Evolutionary conservation across 169 alveolate genomes (phyloP), one percentile per base, ranked within the genome.

Genomic region (Besnoitia besnoiti): DNA sequence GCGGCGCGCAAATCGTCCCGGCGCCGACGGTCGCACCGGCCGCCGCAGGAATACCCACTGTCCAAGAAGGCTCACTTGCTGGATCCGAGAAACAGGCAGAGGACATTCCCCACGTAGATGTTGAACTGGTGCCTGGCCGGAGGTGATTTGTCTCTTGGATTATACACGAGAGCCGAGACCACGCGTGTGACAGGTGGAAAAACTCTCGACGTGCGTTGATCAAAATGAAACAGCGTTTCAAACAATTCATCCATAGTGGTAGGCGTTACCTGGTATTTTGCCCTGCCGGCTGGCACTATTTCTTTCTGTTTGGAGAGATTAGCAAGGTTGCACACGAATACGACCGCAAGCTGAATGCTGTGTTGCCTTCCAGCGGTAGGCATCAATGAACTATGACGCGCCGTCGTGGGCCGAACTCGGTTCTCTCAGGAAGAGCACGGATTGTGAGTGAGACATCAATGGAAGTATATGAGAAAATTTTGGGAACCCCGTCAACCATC

Each of bases 281-380:
- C 35, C 27, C 0, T 2, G 30, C 16, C 27, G 73, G n/a, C 16
- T 5, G 35, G n/a, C 27, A 55, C 73, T 51, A 16, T 55, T 55
- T 33, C 0, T 24, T 0, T 0, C 37, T 7, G n/a, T 8, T 30
- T 77, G 21, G 61, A 77, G 87, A 77, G 40, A 77, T 77, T 30
- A 39, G 87, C 59, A 77, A 77, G n/a, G 87, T 46, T 39, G 87
- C 87, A 21, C 87, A 77, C 59, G 87, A 77, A 77, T 77, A 77
- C 59, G 87, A 77, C 0, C 50, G 27, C 35, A 24, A 44, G 39
- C n/a, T 77, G 62, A 44, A 77, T 59, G 84, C 84, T 21, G 84
- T 73, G 12, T 8, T 33, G 46, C 84, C 40, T 73, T 44, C 84
- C 27, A 12, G 46, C 44, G 84, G 84, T 73, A 73, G 7, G 84